phyloP scores from a whole-genome alignment of 192 early-diverging fungal genomes.

The Irineochytrium annulatum region DNA sequence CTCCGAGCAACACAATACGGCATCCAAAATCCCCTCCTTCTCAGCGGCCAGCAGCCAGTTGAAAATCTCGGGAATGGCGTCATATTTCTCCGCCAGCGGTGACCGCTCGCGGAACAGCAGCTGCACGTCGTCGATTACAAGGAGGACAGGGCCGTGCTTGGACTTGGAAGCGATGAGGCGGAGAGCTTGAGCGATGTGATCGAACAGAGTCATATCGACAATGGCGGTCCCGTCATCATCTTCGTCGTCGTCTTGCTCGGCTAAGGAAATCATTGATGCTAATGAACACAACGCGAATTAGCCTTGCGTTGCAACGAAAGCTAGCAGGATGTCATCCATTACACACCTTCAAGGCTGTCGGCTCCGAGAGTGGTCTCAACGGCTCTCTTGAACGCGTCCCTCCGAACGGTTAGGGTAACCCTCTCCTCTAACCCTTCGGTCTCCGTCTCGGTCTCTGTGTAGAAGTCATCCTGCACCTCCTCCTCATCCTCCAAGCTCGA shows the following conservation, averaged over 20 bases:
- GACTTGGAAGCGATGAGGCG: slow-evolving; percentile 23
- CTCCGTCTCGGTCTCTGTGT: slow-evolving; percentile 22
- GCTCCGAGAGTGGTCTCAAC: slow-evolving; percentile 9
- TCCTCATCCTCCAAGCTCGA: slow-evolving; percentile 19
- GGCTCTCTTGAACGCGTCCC: slow-evolving; percentile 17
- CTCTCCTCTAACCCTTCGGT: slow-evolving; percentile 17
- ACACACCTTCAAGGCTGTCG: background rate
- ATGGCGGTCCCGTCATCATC: background rate
- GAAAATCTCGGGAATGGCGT: slow-evolving; percentile 28
- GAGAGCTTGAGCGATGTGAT: slow-evolving; percentile 26
- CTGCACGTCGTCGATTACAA: slow-evolving; percentile 39
- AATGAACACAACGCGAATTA: background rate
- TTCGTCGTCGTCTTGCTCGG: background rate
- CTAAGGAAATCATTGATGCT: background rate
- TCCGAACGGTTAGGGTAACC: slow-evolving; percentile 8
- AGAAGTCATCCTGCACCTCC: slow-evolving; percentile 12
- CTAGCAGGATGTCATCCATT: too few species aligned
- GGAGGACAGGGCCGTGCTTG: slow-evolving; percentile 10
- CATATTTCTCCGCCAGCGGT: slow-evolving; percentile 23
- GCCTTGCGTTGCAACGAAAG: background rate
- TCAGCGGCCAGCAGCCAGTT: slow-evolving; percentile 34
- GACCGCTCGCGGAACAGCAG: slow-evolving; percentile 29
- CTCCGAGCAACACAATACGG: slow-evolving; percentile 30
- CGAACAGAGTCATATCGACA: slow-evolving; percentile 12
- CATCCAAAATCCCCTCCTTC: slow-evolving; percentile 30